These are phyloP conservation scores for Boletus rex-veris DNA, from an alignment of 768 basidiomycete genomes.

Conservation along the genomic window DNA sequence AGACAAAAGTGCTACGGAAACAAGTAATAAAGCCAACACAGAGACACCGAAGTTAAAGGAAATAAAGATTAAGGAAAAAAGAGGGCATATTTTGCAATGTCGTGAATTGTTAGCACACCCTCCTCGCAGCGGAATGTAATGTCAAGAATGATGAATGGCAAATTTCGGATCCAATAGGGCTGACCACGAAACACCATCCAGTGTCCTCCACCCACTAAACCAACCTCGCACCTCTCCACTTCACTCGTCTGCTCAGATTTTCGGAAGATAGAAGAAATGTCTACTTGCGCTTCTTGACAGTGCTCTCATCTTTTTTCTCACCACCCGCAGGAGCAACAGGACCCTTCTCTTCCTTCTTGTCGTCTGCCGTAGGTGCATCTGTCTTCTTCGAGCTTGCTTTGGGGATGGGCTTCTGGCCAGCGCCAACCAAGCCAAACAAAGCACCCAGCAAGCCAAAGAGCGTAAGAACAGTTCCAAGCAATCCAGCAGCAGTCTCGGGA, in stretches of 20 bases:
- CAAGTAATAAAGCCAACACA: slow-evolving; percentile 12
- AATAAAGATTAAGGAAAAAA: slow-evolving; percentile 5
- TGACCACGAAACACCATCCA: slow-evolving; percentile 1
- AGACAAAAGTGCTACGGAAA: slow-evolving; percentile 18
- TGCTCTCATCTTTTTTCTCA: slow-evolving; percentile 66
- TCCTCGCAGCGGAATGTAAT: slow-evolving; percentile 7
- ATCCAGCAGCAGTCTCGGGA: slow-evolving; percentile 81
- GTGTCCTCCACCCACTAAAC: slow-evolving; percentile 8
- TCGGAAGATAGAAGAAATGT: background rate
- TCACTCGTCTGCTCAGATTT: slow-evolving; percentile 6
- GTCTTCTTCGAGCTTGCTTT: slow-evolving; percentile 75
- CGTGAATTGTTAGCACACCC: slow-evolving; percentile 7
- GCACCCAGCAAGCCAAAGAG: slow-evolving; percentile 82
- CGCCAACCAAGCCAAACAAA: slow-evolving; percentile 75
- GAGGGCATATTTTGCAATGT: background rate
- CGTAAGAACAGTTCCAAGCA: slow-evolving; percentile 71
- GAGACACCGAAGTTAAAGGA: background rate
- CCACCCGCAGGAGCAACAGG: slow-evolving; percentile 72
- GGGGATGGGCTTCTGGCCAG: slow-evolving; percentile 62
- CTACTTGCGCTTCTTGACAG: slow-evolving; percentile 75
- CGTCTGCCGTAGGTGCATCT: slow-evolving; percentile 59
- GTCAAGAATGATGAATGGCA: slow-evolving; percentile 7
- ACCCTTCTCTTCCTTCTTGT: slow-evolving; percentile 61
- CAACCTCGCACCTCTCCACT: slow-evolving; percentile 1
- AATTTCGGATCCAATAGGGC: background rate